Percentiles rank a stretch among this genome's conserved stretches.
phyloP scores from a whole-genome alignment of 345 rosid genomes.

The Syzygium jambos region DNA sequence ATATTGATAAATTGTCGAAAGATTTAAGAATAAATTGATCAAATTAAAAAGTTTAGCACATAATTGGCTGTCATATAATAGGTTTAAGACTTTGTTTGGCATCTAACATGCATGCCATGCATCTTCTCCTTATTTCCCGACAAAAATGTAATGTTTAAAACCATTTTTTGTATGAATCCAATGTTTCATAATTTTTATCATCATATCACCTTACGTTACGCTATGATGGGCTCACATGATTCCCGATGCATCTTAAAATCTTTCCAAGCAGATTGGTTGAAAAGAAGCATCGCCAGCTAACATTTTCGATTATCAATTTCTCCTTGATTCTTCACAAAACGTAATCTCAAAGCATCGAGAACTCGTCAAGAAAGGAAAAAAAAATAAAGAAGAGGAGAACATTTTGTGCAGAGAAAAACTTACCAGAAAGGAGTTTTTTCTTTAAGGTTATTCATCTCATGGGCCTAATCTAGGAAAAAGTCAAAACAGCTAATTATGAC shows the following conservation, averaged over 20 bases:
- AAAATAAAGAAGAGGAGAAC: background rate
- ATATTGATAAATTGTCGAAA: too few species aligned
- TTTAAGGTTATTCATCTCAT: background rate
- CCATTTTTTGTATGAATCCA: background rate
- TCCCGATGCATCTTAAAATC: background rate
- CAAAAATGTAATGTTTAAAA: background rate
- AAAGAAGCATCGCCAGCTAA: background rate
- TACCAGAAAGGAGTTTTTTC: background rate
- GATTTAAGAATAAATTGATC: too few species aligned
- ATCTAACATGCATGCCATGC: background rate
- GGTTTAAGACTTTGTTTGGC: too few species aligned
- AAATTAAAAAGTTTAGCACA: too few species aligned
- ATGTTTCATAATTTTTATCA: background rate
- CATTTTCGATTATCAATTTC: background rate
- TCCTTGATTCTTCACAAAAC: background rate
- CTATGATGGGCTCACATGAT: background rate
- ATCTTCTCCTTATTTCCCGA: background rate
- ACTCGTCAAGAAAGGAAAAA: background rate
- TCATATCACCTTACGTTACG: background rate
- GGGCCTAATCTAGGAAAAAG: background rate
- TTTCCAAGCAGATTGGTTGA: background rate
- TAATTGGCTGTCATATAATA: too few species aligned
- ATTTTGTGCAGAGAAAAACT: background rate
- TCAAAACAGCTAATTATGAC: background rate
- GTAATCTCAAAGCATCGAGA: background rate